A percentile compares a stretch with the other conserved stretches of the same genome.
Conservation (phyloP, 1,284 basidiomycete genomes). For the Rhodotorula sp. region DNA sequence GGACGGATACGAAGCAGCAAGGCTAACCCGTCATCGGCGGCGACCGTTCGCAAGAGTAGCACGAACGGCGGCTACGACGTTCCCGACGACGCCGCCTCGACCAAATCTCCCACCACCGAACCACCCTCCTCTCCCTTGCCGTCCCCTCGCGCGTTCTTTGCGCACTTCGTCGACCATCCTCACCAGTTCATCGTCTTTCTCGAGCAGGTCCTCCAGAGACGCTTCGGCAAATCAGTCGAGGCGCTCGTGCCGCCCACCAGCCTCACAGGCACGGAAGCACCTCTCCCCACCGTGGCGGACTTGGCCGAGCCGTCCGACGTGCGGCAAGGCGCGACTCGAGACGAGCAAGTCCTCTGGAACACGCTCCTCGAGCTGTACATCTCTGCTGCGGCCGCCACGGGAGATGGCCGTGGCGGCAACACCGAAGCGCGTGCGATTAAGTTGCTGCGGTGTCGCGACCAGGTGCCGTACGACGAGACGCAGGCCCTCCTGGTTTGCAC, state of each 20-base stretch:
- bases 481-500: slow-evolving; percentile 93
- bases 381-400: slow-evolving; percentile 48
- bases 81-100: background rate
- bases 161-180: slow-evolving; percentile 89
- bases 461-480: slow-evolving; percentile 78
- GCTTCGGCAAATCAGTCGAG: slow-evolving; percentile 77
- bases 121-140: slow-evolving; percentile 60
- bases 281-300: slow-evolving; percentile 49
- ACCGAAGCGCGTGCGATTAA: slow-evolving; percentile 61
- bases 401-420: slow-evolving; percentile 43
- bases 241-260: slow-evolving; percentile 35
- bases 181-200: slow-evolving; percentile 80
- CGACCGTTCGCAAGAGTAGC: no score
- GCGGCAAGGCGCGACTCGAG: slow-evolving; percentile 60
- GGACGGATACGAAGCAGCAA: background rate
- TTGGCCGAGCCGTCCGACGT: slow-evolving; percentile 50
- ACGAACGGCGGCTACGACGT: slow-evolving; percentile 15
- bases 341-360: slow-evolving; percentile 91
- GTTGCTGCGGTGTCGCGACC: slow-evolving; percentile 56
- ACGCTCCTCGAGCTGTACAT: slow-evolving; percentile 93
- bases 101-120: slow-evolving; percentile 69
- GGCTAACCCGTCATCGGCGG: no score
- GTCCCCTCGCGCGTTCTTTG: slow-evolving; percentile 83
- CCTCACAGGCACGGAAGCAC: background rate
- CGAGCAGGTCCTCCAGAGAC: slow-evolving; percentile 73